Conservation (phyloP, 1,284 basidiomycete genomes). For the Ustilago sp. region DNA sequence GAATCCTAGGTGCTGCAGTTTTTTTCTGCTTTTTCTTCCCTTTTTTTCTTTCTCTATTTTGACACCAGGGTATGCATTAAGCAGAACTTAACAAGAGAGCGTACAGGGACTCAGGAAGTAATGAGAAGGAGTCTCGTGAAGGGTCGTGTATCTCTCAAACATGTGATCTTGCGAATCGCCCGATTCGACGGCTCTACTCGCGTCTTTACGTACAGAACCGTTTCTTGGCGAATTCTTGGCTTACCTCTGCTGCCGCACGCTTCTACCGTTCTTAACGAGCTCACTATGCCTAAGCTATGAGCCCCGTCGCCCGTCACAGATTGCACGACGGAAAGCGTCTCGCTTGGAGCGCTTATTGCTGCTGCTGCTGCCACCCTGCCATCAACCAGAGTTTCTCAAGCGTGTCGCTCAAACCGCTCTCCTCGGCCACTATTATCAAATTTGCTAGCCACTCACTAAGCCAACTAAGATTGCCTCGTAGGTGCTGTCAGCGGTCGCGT, state of each 20-base stretch:
- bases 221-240: slow-evolving; percentile 6
- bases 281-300: background rate
- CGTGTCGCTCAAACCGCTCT: background rate
- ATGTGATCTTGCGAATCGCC: background rate
- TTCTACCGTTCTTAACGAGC: background rate
- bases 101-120: too few species aligned
- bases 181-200: background rate
- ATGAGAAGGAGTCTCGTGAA: background rate
- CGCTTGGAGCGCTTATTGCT: background rate
- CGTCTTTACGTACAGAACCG: background rate
- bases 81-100: too few species aligned
- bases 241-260: background rate
- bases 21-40: slow-evolving; percentile 18
- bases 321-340: background rate
- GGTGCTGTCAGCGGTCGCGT: too few species aligned
- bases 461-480: background rate
- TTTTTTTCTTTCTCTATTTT: too few species aligned
- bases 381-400: background rate
- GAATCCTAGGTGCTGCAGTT: slow-evolving; percentile 85
- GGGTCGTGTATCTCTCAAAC: background rate
- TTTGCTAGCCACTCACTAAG: background rate
- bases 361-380: background rate
- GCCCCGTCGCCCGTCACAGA: too few species aligned
- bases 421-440: background rate
- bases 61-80: too few species aligned